Evolutionary conservation across 805 yeast genomes (phyloP).

Genomic region (Metschnikowia sp.): DNA sequence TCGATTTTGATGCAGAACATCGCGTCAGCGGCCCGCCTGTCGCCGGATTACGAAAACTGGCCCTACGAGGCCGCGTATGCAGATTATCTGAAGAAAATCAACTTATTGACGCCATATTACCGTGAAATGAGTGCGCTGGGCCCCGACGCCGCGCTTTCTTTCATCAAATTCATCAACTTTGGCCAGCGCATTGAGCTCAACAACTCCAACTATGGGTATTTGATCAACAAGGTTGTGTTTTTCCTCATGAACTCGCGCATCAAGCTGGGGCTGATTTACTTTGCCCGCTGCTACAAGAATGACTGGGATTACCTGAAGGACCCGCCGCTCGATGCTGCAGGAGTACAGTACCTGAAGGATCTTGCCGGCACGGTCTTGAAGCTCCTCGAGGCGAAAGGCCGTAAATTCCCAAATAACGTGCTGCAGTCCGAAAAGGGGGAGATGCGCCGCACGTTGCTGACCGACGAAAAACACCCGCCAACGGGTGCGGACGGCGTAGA

Average conservation of each 20-base stretch:
- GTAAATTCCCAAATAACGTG: constrained; percentile 19
- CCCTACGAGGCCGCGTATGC: constrained; percentile 66
- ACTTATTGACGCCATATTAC: constrained; percentile 63
- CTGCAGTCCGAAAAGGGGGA: not conserved
- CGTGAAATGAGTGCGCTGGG: constrained; percentile 61
- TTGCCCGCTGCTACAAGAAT: constrained; percentile 73
- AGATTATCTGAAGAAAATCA: constrained; percentile 74
- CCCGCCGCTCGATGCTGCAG: constrained; percentile 76
- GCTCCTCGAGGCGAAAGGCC: constrained; percentile 35
- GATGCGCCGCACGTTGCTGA: constrained; percentile 21
- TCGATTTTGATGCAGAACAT: constrained; percentile 70
- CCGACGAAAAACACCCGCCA: constrained; percentile 41
- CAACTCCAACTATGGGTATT: constrained; percentile 80
- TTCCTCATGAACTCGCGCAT: constrained; percentile 88
- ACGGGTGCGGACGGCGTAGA: constrained; percentile 55
- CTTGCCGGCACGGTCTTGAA: constrained; percentile 55
- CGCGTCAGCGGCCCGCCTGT: constrained; percentile 70
- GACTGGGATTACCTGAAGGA: constrained; percentile 66
- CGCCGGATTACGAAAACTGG: constrained; percentile 85
- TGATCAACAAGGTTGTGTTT: constrained; percentile 86
- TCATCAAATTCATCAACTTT: constrained; percentile 84
- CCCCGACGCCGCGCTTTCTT: constrained; percentile 49
- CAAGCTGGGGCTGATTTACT: constrained; percentile 85
- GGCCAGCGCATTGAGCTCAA: constrained; percentile 81
- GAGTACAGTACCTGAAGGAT: constrained; percentile 60